phyloP scores from a whole-genome alignment of 495 filamentous ascomycete genomes.

The Hyaloscypha hepaticicola region DNA sequence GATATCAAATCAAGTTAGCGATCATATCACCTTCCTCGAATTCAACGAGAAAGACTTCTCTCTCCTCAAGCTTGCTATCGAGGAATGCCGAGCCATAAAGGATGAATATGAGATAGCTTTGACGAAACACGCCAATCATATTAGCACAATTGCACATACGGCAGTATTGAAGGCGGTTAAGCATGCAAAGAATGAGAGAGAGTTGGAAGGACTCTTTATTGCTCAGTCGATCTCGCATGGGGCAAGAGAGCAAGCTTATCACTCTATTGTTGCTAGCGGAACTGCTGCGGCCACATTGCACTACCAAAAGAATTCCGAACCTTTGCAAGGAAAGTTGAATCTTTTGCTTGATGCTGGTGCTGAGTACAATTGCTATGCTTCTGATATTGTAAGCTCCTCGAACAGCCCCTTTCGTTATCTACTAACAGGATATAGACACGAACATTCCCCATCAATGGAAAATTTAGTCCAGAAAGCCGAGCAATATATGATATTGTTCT shows the following conservation, averaged over 20 bases:
- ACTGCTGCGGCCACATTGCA: slow-evolving; percentile 80
- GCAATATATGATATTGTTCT: slow-evolving; percentile 85
- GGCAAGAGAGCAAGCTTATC: slow-evolving; percentile 77
- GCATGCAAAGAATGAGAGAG: slow-evolving; percentile 70
- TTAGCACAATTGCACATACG: slow-evolving; percentile 74
- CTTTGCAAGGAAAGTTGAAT: slow-evolving; percentile 65
- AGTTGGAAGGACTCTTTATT: slow-evolving; percentile 78
- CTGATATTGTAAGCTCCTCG: slow-evolving; percentile 60
- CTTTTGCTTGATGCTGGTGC: slow-evolving; percentile 81
- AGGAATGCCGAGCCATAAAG: slow-evolving; percentile 75
- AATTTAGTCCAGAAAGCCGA: slow-evolving; percentile 67
- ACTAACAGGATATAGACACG: slow-evolving; percentile 53
- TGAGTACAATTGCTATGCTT: slow-evolving; percentile 77
- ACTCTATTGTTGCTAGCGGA: slow-evolving; percentile 77
- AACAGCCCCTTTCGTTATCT: neutral
- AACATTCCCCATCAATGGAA: slow-evolving; percentile 78
- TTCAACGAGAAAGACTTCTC: slow-evolving; percentile 61
- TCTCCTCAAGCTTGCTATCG: slow-evolving; percentile 71
- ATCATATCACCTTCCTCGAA: slow-evolving; percentile 60
- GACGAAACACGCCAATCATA: slow-evolving; percentile 76
- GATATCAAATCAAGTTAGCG: slow-evolving; percentile 69
- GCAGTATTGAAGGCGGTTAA: slow-evolving; percentile 66
- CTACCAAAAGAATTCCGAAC: slow-evolving; percentile 76
- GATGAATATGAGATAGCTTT: slow-evolving; percentile 83
- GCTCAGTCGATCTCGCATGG: slow-evolving; percentile 72